A percentile compares a stretch with the other conserved stretches of the same genome.
Evolutionary conservation across 2,329 filamentous ascomycete species (phyloP).

Genomic region (Macrophomina phaseolina): DNA sequence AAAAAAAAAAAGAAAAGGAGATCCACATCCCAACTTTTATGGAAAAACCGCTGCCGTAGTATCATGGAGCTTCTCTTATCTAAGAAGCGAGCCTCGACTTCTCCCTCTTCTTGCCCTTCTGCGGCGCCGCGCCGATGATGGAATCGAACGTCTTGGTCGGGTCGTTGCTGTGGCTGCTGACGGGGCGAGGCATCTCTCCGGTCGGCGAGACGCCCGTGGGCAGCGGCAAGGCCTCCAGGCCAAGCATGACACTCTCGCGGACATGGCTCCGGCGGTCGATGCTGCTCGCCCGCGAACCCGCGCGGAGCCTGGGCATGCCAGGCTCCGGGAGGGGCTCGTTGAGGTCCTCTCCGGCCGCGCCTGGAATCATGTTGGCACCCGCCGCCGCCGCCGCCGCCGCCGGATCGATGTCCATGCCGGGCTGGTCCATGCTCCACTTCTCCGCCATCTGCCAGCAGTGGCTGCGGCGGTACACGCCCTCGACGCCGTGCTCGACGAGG

Average conservation of each 20-base stretch:
- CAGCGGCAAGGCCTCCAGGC: conserved; percentile 54
- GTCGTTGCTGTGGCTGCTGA: conserved; percentile 40
- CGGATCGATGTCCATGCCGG: conserved; percentile 27
- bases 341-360: conserved; percentile 43
- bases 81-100: conserved; percentile 25
- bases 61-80: background rate
- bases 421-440: conserved; percentile 60
- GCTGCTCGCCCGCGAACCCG: conserved; percentile 21
- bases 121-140: conserved; percentile 36
- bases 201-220: conserved; percentile 50
- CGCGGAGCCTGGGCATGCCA: conserved; percentile 12
- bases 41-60: background rate
- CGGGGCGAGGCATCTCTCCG: conserved; percentile 34
- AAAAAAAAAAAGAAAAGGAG: background rate
- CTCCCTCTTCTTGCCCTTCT: conserved; percentile 24
- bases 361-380: conserved; percentile 34
- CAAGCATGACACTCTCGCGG: conserved; percentile 51
- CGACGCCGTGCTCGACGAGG: conserved; percentile 69
- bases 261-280: conserved; percentile 15
- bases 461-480: conserved; percentile 70
- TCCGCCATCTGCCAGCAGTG: conserved; percentile 72
- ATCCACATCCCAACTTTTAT: conserved; percentile 1
- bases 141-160: conserved; percentile 57
- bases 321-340: conserved; percentile 41
- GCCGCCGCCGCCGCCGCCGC: no score